Percentiles rank a stretch among this genome's conserved stretches.
phyloP scores from a whole-genome alignment of 352 stramenopile genomes.

The Phytophthora sojae region DNA sequence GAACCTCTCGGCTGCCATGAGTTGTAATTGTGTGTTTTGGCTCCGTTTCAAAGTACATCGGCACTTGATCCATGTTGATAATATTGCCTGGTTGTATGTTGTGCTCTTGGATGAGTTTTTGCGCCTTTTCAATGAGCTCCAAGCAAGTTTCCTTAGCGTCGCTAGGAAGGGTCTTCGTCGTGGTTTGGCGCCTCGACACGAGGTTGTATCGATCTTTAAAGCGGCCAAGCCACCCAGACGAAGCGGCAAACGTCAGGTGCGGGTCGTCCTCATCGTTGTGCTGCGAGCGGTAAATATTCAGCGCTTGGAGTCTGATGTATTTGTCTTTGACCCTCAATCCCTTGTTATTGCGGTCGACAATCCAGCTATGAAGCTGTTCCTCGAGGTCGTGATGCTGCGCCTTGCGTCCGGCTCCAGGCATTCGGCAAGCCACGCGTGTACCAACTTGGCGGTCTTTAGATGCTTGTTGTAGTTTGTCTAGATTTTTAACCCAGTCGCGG shows the following conservation, averaged over 20 bases:
- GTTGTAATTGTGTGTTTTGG: not conserved
- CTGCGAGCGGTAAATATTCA: not conserved
- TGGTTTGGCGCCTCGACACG: not conserved
- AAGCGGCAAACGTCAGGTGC: not conserved
- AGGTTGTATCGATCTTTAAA: not conserved
- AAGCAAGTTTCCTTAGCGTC: not conserved
- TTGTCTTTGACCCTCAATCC: not conserved
- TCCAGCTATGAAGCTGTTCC: not conserved
- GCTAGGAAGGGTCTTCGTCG: not conserved
- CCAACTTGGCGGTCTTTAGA: not conserved
- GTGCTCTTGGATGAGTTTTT: not conserved
- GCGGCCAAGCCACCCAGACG: not conserved
- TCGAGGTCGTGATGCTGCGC: not conserved
- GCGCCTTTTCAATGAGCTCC: not conserved
- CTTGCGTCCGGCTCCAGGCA: not conserved
- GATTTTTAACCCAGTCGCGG: not conserved
- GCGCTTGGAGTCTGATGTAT: not conserved
- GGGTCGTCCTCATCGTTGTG: not conserved
- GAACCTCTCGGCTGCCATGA: not conserved
- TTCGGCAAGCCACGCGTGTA: not conserved
- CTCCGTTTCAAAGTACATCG: not conserved
- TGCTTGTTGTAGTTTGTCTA: not conserved
- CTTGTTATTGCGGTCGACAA: not conserved
- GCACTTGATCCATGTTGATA: not conserved
- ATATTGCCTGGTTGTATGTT: not conserved